A percentile compares a stretch with the other conserved stretches of the same genome.
Evolutionary conservation across 306 rosid genomes (phyloP).

Genomic region (barrel medic (Medicago truncatula)): MtrunA17r5.0-ANR NC_053046.1:8529001-8529500

Average conservation of each 20-base stretch:
- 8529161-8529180: too few relatives aligned
- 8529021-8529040: not conserved
- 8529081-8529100: too few relatives aligned
- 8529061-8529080: too few relatives aligned
- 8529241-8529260: too few relatives aligned
- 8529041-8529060: not conserved
- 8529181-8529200: too few relatives aligned
- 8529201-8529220: too few relatives aligned
- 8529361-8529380: too few relatives aligned
- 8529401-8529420: not conserved
- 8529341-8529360: not conserved
- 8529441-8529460: slow-evolving; percentile 23
- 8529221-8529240: too few relatives aligned
- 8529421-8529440: slow-evolving; percentile 14
- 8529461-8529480: slow-evolving; percentile 18
- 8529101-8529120: too few relatives aligned
- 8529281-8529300: not conserved
- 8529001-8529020: not conserved
- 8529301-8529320: not conserved
- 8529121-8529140: too few relatives aligned
- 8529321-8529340: not conserved
- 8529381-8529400: not conserved
- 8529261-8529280: not conserved
- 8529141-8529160: too few relatives aligned
- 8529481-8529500: slow-evolving; percentile 33